Percentiles rank a stretch among this genome's conserved stretches.
These are phyloP conservation scores for Penicillium coffeae DNA, from an alignment of 495 filamentous ascomycete species.

Conservation along the genomic window DNA sequence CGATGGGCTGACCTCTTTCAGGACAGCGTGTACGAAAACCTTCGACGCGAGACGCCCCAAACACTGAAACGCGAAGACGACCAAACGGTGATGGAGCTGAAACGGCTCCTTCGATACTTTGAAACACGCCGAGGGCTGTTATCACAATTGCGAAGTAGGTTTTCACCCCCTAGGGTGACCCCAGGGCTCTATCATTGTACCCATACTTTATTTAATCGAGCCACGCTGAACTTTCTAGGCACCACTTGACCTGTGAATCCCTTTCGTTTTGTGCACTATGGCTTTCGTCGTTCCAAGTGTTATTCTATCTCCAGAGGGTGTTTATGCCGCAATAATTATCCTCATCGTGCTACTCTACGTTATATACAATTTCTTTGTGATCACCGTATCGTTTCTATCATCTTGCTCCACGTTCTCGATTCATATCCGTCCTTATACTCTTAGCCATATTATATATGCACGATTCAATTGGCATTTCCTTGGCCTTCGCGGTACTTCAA, in stretches of 20 bases:
- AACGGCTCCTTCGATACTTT: background rate
- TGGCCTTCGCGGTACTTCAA: background rate
- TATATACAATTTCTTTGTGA: background rate
- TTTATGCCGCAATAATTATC: background rate
- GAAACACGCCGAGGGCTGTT: background rate
- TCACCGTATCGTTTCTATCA: background rate
- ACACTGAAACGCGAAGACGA: background rate
- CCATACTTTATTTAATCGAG: background rate
- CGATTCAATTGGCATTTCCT: background rate
- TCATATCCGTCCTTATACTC: conserved; percentile 1
- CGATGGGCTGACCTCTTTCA: background rate
- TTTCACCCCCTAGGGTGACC: background rate
- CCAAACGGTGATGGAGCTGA: background rate
- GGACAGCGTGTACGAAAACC: background rate
- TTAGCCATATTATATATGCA: conserved; percentile 4
- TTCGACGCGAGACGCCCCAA: background rate
- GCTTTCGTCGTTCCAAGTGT: background rate
- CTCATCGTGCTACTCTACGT: background rate
- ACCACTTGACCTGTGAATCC: no score
- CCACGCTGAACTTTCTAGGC: no score
- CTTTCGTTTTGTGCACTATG: no score
- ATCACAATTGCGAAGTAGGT: no score
- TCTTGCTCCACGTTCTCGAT: background rate
- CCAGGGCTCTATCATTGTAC: no score
- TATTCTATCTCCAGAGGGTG: background rate